Evolutionary conservation across 768 basidiomycete species (phyloP).

Genomic region (Saitozyma podzolica): DNA sequence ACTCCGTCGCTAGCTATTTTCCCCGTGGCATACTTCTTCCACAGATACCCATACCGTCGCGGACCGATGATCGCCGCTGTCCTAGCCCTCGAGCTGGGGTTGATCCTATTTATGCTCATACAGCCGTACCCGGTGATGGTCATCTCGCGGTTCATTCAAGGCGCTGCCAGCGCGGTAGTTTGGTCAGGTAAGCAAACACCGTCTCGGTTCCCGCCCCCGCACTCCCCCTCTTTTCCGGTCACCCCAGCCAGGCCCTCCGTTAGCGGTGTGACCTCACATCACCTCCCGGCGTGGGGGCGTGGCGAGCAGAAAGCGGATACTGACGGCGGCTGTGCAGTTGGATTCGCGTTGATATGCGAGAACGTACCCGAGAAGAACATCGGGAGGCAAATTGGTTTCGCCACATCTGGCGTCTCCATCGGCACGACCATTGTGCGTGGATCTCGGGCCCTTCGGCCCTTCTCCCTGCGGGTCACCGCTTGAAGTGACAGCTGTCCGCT

Average conservation of each 20-base stretch:
- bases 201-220: neutral
- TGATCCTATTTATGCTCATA: constrained; percentile 39
- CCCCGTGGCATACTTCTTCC: constrained; percentile 34
- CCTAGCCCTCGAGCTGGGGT: constrained; percentile 25
- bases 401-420: constrained; percentile 39
- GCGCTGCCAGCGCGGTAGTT: constrained; percentile 31
- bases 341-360: constrained; percentile 20
- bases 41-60: constrained; percentile 29
- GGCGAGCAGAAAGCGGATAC: neutral
- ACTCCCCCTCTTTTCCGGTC: neutral
- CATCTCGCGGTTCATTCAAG: constrained; percentile 31
- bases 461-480: too few relatives aligned
- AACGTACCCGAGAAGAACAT: constrained; percentile 37
- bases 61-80: constrained; percentile 32
- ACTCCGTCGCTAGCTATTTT: constrained; percentile 21
- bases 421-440: constrained; percentile 34
- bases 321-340: constrained; percentile 15
- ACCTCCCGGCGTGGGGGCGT: too few relatives aligned
- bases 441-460: neutral
- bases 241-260: neutral
- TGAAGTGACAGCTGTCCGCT: neutral
- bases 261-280: too few relatives aligned
- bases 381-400: constrained; percentile 45
- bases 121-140: constrained; percentile 43
- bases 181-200: constrained; percentile 24